These are phyloP conservation scores for Penicillium subrubescens DNA, from an alignment of 495 filamentous ascomycete species.

Conservation along the genomic window DNA sequence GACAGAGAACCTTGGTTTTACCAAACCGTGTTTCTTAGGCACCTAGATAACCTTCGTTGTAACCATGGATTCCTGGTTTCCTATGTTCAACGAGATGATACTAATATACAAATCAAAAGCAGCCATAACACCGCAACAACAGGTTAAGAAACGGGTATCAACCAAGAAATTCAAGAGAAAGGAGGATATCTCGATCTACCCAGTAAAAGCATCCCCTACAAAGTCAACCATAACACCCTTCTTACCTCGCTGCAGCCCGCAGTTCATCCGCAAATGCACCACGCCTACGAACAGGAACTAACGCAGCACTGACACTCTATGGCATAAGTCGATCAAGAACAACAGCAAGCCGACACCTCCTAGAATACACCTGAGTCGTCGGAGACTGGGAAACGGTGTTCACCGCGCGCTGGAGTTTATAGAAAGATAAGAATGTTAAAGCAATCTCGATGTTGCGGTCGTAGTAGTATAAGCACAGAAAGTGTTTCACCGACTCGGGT, in stretches of 20 bases:
- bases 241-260: constrained; percentile 67
- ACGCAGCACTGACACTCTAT: constrained; percentile 75
- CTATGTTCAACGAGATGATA: not conserved
- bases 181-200: no score
- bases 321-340: constrained; percentile 79
- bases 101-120: constrained; percentile 5
- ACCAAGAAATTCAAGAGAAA: no score
- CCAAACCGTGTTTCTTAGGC: no score
- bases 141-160: constrained; percentile 11
- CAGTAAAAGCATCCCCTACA: constrained; percentile 92
- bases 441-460: no score
- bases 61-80: no score
- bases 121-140: constrained; percentile 10
- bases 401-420: constrained; percentile 58
- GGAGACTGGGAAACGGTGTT: constrained; percentile 81
- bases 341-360: constrained; percentile 55
- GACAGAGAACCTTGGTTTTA: no score
- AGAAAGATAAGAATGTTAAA: constrained; percentile 66
- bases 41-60: no score
- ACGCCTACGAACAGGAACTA: constrained; percentile 86
- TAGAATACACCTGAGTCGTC: constrained; percentile 89
- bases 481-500: no score
- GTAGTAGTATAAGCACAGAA: no score
- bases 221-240: constrained; percentile 77
- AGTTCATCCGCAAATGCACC: constrained; percentile 91